phyloP scores from a whole-genome alignment of 2,329 filamentous ascomycete species.

The Elsinoe necatrix region DNA sequence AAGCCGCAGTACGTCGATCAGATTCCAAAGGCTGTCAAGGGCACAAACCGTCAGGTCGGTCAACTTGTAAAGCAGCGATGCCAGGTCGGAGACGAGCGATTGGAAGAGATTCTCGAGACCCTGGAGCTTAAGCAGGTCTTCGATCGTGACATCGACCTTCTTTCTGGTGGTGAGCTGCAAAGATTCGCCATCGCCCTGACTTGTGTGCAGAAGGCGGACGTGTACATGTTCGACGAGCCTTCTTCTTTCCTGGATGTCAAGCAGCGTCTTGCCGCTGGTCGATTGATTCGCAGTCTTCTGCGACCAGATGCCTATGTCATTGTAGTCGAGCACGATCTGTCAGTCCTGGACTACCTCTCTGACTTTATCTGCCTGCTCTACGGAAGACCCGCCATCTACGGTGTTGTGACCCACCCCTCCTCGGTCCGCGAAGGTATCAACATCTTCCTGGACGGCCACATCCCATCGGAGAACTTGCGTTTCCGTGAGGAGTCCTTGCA shows the following conservation, averaged over 20 bases:
- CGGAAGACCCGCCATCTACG: slow-evolving; percentile 88
- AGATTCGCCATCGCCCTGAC: slow-evolving; percentile 95
- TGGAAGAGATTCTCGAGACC: slow-evolving; percentile 71
- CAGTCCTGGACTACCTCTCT: slow-evolving; percentile 94
- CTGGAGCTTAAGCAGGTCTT: slow-evolving; percentile 83
- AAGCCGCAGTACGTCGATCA: slow-evolving; percentile 99
- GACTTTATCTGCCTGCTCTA: slow-evolving; percentile 98
- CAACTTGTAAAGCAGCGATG: slow-evolving; percentile 67
- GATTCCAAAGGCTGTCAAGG: slow-evolving; percentile 85
- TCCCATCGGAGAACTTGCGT: slow-evolving; percentile 94
- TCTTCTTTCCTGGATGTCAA: slow-evolving; percentile 99
- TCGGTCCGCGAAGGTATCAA: slow-evolving; percentile 99
- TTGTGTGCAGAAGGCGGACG: slow-evolving; percentile 90
- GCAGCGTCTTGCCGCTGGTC: slow-evolving; percentile 87
- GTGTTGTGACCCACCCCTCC: slow-evolving; percentile 90
- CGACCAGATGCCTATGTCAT: slow-evolving; percentile 91
- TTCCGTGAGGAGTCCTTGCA: slow-evolving; percentile 96
- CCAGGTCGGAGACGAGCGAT: slow-evolving; percentile 59
- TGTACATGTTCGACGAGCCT: slow-evolving; percentile 99
- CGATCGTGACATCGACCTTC: slow-evolving; percentile 78
- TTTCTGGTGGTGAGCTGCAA: slow-evolving; percentile 97
- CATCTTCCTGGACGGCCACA: slow-evolving; percentile 96
- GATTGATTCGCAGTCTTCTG: slow-evolving; percentile 84
- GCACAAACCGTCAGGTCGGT: slow-evolving; percentile 64
- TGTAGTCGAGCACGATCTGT: slow-evolving; percentile 98